Conservation (phyloP, 805 yeast species). For the Metschnikowia arizonensis region DNA sequence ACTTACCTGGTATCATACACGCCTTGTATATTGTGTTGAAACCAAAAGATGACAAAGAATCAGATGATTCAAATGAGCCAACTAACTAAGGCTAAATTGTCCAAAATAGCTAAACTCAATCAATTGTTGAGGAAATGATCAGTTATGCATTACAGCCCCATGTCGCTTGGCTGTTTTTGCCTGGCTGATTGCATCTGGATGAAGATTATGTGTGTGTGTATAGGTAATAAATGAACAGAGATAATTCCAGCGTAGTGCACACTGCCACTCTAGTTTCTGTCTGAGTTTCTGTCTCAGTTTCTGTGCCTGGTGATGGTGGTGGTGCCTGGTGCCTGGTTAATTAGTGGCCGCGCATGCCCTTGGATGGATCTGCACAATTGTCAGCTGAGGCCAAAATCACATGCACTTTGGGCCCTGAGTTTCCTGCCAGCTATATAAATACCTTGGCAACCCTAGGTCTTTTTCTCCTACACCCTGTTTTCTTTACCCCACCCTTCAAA, state of each 20-base stretch:
- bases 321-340: no score
- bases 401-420: neutral
- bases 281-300: no score
- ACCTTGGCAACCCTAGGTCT: neutral
- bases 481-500: no score
- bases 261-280: no score
- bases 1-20: constrained; percentile 73
- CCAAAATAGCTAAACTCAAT: no score
- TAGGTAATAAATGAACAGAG: neutral
- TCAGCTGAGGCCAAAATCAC: neutral
- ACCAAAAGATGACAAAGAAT: neutral
- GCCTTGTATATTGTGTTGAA: constrained; percentile 65
- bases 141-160: neutral
- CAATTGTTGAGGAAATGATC: neutral
- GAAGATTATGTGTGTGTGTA: neutral
- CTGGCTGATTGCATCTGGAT: neutral
- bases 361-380: constrained; percentile 5
- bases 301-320: no score
- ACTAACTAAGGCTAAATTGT: no score
- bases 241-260: no score
- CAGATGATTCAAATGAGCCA: neutral
- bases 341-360: no score
- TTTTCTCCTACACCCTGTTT: neutral
- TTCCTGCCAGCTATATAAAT: neutral
- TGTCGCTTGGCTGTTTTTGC: neutral